Evolutionary conservation across 2,329 filamentous ascomycete species (phyloP), one percentile per base, ranked within the genome.

Genomic region (Calonectria pauciramosa): DNA sequence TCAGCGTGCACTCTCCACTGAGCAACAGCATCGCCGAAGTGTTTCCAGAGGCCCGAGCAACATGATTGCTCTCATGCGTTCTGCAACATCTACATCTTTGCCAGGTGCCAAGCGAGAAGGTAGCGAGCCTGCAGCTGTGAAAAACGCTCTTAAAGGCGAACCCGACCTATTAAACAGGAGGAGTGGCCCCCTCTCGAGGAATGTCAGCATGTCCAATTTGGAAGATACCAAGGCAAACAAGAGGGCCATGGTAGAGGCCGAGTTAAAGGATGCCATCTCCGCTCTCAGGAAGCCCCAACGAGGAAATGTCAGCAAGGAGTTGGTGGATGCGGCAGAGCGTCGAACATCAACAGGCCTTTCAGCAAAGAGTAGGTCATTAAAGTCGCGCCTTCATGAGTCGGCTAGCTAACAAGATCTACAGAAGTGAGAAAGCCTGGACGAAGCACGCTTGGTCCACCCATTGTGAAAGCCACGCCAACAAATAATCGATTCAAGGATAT

Each of bases 221-320:
- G 88, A 89, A 2, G 91, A 92, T 71, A 82, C 86, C 1, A 94
- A 91, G 83, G 88, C 90, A 38, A 91, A 87, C 79, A 94, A 91
- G 82, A 93, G 93, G 81, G 93, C 92, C 3, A 85, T 90, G 28
- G 89, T 95, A 2, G 92, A 95, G 63, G 91, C 92, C 34, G 93
- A 96, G 80, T 85, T 96, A 41, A 91, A 92, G 77, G 91, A 95
- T 73, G 95, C 95, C 11, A 96, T 97, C 65, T 91, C 90, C 8
- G 90, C 92, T 13, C 83, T 96, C 52, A 93, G 94, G 82, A 95
- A 93, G 83, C 95, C 95, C 1, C 96, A 96, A 80, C 91, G 95
- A 59, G 90, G 91, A 28, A 88, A 94, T 51, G 93, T 93, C 16
- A 92, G 92, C 38, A 93, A 92, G 79, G 90, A 91, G 47, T 88